Evolutionary conservation across 306 rosid genomes (phyloP).

Genomic region (Cicer bijugum): DNA sequence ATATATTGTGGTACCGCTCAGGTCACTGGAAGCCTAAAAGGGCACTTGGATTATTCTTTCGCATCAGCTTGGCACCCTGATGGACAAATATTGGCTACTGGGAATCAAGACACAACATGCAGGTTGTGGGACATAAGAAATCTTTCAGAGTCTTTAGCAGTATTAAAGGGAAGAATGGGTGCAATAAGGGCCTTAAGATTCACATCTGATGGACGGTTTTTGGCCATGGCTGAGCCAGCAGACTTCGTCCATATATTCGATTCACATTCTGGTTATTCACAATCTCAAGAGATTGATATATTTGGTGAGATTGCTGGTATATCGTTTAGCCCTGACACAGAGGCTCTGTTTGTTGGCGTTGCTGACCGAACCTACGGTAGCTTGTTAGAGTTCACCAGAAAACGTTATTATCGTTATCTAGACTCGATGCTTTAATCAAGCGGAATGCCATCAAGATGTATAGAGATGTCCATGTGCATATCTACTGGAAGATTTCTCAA

Average conservation of each 20-base stretch:
- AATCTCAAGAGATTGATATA: conserved; percentile 79
- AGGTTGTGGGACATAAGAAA: conserved; percentile 95
- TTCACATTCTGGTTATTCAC: conserved; percentile 56
- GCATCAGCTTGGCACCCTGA: conserved; percentile 98
- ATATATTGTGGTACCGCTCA: conserved; percentile 30
- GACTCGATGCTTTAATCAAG: conserved; percentile 57
- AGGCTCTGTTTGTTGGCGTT: conserved; percentile 79
- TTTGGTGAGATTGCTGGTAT: conserved; percentile 94
- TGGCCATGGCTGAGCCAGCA: conserved; percentile 97
- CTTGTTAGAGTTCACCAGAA: conserved; percentile 73
- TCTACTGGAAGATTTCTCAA: conserved; percentile 1
- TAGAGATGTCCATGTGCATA: conserved; percentile 42
- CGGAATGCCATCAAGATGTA: conserved; percentile 27
- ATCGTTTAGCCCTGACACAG: conserved; percentile 84
- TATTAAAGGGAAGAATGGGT: conserved; percentile 92
- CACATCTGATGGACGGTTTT: conserved; percentile 70
- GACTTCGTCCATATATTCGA: conserved; percentile 83
- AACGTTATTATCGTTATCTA: conserved; percentile 50
- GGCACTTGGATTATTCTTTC: conserved; percentile 91
- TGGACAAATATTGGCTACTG: conserved; percentile 82
- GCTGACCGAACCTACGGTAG: conserved; percentile 91
- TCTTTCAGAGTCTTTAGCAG: conserved; percentile 69
- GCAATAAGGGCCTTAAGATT: conserved; percentile 81
- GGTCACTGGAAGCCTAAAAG: conserved; percentile 69
- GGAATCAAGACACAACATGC: conserved; percentile 96